A percentile compares a stretch with the other conserved stretches of the same genome.
Conservation (phyloP, 306 rosid genomes). For the Macrotyloma uniflorum region DNA sequence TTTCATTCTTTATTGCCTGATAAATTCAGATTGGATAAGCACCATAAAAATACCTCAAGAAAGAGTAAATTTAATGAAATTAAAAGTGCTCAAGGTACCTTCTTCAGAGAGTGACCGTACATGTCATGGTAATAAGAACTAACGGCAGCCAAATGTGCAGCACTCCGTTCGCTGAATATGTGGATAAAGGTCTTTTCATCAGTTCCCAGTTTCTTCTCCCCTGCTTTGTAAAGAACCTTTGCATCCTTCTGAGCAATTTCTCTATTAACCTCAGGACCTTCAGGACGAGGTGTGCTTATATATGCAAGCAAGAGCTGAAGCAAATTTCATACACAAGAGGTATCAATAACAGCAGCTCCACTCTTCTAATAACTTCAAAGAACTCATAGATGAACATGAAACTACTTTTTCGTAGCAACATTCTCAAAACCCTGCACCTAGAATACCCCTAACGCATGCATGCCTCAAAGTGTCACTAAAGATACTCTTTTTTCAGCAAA, state of each 20-base stretch:
- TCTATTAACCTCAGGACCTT: slow-evolving; percentile 67
- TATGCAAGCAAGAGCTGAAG: slow-evolving; percentile 71
- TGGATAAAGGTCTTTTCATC: slow-evolving; percentile 60
- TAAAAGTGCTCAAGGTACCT: slow-evolving; percentile 46
- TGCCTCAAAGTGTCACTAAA: too few species aligned
- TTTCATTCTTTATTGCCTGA: slow-evolving; percentile 74
- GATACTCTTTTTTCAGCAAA: too few species aligned
- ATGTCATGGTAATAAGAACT: slow-evolving; percentile 53
- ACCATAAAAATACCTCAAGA: slow-evolving; percentile 12
- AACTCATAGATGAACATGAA: slow-evolving; percentile 8
- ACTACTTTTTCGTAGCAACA: too few species aligned
- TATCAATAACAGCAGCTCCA: slow-evolving; percentile 9
- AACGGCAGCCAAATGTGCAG: slow-evolving; percentile 67
- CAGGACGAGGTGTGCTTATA: slow-evolving; percentile 60
- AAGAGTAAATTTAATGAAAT: not conserved
- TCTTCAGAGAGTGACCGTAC: slow-evolving; percentile 62
- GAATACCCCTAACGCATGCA: too few species aligned
- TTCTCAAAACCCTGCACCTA: too few species aligned
- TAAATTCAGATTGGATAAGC: slow-evolving; percentile 33
- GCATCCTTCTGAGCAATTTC: slow-evolving; percentile 51
- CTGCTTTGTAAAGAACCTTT: slow-evolving; percentile 50
- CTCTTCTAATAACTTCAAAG: slow-evolving; percentile 5
- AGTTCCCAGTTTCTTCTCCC: slow-evolving; percentile 59
- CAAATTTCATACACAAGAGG: not conserved
- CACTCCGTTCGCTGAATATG: slow-evolving; percentile 67